A percentile compares a stretch with the other conserved stretches of the same genome.
These are phyloP conservation scores for Lactarius indigo DNA, from an alignment of 768 basidiomycete genomes.

Conservation along the genomic window DNA sequence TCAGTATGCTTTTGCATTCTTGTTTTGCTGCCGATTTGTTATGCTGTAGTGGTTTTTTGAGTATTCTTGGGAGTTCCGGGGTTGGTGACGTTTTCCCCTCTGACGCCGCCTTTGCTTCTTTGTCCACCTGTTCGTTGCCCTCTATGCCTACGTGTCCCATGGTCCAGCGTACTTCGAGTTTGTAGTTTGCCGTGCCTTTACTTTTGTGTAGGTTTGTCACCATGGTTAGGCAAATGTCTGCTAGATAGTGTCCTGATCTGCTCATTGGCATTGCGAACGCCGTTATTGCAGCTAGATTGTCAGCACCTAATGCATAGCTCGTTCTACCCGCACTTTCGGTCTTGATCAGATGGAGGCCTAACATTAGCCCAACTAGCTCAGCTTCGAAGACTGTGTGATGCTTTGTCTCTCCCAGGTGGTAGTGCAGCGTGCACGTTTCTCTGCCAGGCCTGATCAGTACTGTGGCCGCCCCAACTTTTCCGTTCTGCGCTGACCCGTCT, in stretches of 20 bases:
- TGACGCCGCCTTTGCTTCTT: neutral
- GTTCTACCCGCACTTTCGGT: neutral
- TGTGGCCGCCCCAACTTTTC: neutral
- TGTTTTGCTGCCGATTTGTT: neutral
- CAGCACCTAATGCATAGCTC: neutral
- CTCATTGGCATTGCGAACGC: neutral
- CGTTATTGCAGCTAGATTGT: neutral
- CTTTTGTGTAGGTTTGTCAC: neutral
- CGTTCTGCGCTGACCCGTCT: conserved; percentile 24
- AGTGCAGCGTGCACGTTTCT: neutral
- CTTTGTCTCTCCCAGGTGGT: neutral
- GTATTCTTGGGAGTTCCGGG: neutral
- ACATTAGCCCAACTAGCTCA: neutral
- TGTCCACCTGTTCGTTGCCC: neutral
- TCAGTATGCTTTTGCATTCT: neutral
- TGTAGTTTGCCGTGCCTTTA: neutral
- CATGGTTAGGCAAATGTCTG: neutral
- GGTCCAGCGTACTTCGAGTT: neutral
- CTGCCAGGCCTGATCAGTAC: neutral
- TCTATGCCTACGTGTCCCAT: neutral
- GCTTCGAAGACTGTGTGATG: neutral
- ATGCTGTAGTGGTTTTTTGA: neutral
- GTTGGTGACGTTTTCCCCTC: neutral
- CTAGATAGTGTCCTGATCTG: neutral
- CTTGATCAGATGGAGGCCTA: neutral